Percentiles rank a stretch among this genome's conserved stretches.
phyloP scores from a whole-genome alignment of 768 basidiomycete genomes.

The Gautieria morchelliformis region DNA sequence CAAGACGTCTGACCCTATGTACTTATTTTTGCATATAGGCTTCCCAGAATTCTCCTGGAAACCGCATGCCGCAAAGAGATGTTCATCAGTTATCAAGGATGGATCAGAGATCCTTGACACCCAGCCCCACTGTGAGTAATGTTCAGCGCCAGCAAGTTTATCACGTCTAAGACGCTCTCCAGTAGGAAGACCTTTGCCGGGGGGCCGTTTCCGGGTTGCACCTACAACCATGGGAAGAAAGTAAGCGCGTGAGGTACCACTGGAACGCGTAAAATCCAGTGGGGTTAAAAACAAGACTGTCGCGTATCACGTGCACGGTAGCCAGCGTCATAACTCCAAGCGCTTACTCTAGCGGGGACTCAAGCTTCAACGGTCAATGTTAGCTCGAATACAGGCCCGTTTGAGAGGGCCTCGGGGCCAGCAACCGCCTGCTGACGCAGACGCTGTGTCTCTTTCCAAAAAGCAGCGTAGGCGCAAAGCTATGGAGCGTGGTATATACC shows the following conservation, averaged over 20 bases:
- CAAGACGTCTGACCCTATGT: conserved; percentile 20
- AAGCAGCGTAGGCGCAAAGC: conserved; percentile 31
- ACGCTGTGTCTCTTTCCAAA: conserved; percentile 27
- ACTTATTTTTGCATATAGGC: conserved; percentile 52
- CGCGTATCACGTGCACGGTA: conserved; percentile 2
- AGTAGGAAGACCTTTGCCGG: conserved; percentile 42
- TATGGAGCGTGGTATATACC: conserved; percentile 24
- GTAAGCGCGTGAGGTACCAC: background rate
- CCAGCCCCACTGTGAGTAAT: conserved; percentile 67
- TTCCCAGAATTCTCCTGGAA: conserved; percentile 42
- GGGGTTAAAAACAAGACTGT: background rate
- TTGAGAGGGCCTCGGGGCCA: background rate
- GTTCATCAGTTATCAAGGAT: conserved; percentile 56
- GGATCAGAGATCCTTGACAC: conserved; percentile 51
- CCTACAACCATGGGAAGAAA: conserved; percentile 32
- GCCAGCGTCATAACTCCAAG: too few species aligned
- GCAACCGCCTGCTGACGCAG: conserved; percentile 16
- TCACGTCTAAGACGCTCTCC: conserved; percentile 56
- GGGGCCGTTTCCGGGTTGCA: conserved; percentile 44
- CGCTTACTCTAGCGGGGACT: too few species aligned
- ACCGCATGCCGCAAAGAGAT: conserved; percentile 59
- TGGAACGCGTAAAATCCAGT: background rate
- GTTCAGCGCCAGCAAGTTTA: conserved; percentile 31
- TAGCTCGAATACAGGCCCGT: background rate
- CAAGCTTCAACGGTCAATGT: background rate